Evolutionary conservation across 1,284 basidiomycete genomes (phyloP), one percentile per base, ranked within the genome.

Genomic region (Moesziomyces globuligerus): DNA sequence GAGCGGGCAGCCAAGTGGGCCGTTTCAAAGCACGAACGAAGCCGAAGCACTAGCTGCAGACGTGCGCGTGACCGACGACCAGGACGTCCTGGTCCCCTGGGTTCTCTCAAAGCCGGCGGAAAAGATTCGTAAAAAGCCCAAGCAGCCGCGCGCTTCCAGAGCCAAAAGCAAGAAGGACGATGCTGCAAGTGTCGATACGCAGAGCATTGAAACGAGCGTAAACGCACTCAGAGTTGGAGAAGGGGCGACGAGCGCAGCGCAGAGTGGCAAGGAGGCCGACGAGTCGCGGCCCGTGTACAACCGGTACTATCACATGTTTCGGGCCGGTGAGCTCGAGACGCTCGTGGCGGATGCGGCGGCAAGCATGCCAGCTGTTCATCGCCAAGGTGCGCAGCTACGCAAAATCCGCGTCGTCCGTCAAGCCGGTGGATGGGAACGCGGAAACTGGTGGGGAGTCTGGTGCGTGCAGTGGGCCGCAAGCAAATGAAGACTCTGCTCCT

Each of bases 361-460:
- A 0, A 47, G 32, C 17, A 62, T 78, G 47, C 50, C 55, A 15
- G 32, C 40, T 1, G 50, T 44, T 3, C 56, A 55, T 18, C 45
- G 36, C 8, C 41, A 41, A 1, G 11, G 24, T 17, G 46, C 42
- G 23, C 39, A 21, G 9, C 23, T 11, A 6, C 48, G 43, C 1
- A 13, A 11, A 4, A 9, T 77, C 15, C 10, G 53, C 7, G 71
- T 80, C 15, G 29, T 57, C 7, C 42, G 71, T 7, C 70, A 81
- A 39, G 64, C 70, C 17, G 57, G 71, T 18, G 80, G 80, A 3
- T 82, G 80, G 80, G 80, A 82, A 47, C 57, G 72, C 18, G 80
- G 80, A 10, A 82, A 82, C 45, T 82, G 80, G 80, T 82, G 79
- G 78, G 80, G 80, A 1, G 67, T 81, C 8, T 82, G 80, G 80